Conservation (phyloP, 1,284 basidiomycete genomes). For the Mycena sp. region DNA sequence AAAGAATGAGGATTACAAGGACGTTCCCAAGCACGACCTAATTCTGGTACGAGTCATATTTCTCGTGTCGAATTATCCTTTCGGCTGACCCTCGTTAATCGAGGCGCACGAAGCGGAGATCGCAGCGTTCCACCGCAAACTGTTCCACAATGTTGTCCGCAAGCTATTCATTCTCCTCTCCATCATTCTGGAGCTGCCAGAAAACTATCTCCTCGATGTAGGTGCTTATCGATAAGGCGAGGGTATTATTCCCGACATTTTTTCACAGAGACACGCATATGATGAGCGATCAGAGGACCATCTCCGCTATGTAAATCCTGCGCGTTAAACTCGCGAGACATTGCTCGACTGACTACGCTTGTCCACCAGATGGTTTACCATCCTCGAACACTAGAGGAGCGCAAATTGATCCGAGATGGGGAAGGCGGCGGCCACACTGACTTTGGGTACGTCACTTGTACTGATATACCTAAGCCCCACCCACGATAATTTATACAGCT, state of each 20-base stretch:
- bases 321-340: too few relatives aligned
- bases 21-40: slow-evolving; percentile 38
- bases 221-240: background rate
- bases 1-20: slow-evolving; percentile 9
- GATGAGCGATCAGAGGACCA: slow-evolving; percentile 38
- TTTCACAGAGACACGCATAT: slow-evolving; percentile 30
- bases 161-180: slow-evolving; percentile 39
- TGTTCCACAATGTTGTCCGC: slow-evolving; percentile 37
- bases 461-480: too few relatives aligned
- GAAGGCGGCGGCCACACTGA: slow-evolving; percentile 32
- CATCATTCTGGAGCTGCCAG: slow-evolving; percentile 41
- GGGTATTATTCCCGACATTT: background rate
- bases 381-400: slow-evolving; percentile 34
- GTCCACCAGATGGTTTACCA: slow-evolving; percentile 38
- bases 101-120: slow-evolving; percentile 35
- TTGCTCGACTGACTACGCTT: background rate
- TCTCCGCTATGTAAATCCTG: slow-evolving; percentile 41
- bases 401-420: slow-evolving; percentile 21
- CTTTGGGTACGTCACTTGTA: slow-evolving; percentile 45
- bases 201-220: slow-evolving; percentile 39
- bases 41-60: slow-evolving; percentile 27
- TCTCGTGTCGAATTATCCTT: background rate
- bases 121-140: slow-evolving; percentile 35
- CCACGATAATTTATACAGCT: too few relatives aligned
- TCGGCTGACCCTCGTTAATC: background rate